A percentile compares a stretch with the other conserved stretches of the same genome.
These are phyloP conservation scores for Podospora tetraspora DNA, from an alignment of 495 filamentous ascomycete species.

Conservation along the genomic window DNA sequence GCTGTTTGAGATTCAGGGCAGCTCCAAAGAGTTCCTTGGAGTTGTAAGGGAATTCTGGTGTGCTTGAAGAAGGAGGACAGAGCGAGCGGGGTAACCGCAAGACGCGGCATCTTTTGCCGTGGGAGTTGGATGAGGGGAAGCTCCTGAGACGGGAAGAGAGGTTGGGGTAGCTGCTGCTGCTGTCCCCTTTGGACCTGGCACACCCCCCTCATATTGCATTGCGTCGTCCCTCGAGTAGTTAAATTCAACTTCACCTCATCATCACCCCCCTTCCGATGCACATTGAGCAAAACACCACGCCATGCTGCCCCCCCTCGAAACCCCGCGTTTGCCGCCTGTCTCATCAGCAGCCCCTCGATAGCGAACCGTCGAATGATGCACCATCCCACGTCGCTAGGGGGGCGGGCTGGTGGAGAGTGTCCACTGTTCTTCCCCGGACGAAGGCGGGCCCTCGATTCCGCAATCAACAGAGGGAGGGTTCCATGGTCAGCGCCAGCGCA, in stretches of 20 bases:
- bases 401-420: neutral
- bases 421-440: neutral
- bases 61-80: neutral
- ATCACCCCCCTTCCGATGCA: neutral
- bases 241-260: slow-evolving; percentile 19
- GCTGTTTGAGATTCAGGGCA: neutral
- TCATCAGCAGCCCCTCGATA: neutral
- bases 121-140: slow-evolving; percentile 15
- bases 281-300: neutral
- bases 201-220: neutral
- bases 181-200: neutral
- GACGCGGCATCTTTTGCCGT: neutral
- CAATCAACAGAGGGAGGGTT: neutral
- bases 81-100: neutral
- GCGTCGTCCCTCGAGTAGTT: neutral
- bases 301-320: neutral
- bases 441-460: neutral
- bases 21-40: neutral
- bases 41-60: neutral
- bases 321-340: neutral
- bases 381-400: neutral
- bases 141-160: neutral
- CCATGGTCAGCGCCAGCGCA: neutral
- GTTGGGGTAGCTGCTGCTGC: slow-evolving; percentile 11
- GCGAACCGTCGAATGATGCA: neutral